These are phyloP conservation scores for Kregervanrija fluxuum DNA, from an alignment of 805 yeast genomes.

Conservation along the genomic window DNA sequence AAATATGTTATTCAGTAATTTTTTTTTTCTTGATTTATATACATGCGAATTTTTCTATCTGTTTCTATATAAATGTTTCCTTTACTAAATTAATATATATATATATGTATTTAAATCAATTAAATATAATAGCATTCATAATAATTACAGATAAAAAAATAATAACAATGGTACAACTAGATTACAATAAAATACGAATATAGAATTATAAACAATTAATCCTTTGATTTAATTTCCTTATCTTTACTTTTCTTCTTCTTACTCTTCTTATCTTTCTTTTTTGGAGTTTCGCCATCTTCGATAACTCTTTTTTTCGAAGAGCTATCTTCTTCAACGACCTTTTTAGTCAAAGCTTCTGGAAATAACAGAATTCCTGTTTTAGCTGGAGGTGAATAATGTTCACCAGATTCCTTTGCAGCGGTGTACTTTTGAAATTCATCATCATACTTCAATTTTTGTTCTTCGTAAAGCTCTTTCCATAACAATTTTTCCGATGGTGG, in stretches of 20 bases:
- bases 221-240: not conserved
- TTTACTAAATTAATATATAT: too few relatives aligned
- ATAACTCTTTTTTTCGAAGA: too few relatives aligned
- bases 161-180: not conserved
- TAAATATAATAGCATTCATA: not conserved
- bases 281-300: not conserved
- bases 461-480: constrained; percentile 58
- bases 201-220: constrained; percentile 13
- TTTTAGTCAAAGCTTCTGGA: constrained; percentile 13
- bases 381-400: constrained; percentile 22
- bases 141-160: not conserved
- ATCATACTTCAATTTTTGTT: constrained; percentile 32
- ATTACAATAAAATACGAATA: constrained; percentile 3
- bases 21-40: too few relatives aligned
- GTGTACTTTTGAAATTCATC: constrained; percentile 25
- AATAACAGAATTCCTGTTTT: constrained; percentile 15
- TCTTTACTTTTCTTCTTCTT: constrained; percentile 45
- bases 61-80: too few relatives aligned
- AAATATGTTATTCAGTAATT: not conserved
- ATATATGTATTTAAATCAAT: too few relatives aligned
- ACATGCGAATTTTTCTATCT: too few relatives aligned
- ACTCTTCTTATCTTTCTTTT: constrained; percentile 22
- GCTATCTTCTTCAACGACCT: constrained; percentile 14
- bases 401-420: constrained; percentile 23
- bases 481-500: constrained; percentile 61